phyloP scores from a whole-genome alignment of 1,284 basidiomycete genomes.

The Rhodotorula sp. region DNA sequence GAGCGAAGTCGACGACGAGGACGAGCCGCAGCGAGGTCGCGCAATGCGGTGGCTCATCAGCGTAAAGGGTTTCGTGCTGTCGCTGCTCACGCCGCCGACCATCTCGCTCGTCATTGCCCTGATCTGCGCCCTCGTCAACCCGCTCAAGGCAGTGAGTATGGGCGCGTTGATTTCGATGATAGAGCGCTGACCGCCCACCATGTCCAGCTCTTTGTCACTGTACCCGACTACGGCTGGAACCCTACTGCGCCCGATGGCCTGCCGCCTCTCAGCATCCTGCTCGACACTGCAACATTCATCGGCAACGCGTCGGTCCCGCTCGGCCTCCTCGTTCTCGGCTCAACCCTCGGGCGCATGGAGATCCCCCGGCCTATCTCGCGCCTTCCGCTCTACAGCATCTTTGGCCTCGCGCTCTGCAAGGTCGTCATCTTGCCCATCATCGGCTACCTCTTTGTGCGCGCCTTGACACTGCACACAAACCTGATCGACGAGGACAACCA shows the following conservation, averaged over 20 bases:
- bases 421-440: constrained; percentile 69
- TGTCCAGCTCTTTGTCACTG: constrained; percentile 8
- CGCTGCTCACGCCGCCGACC: constrained; percentile 56
- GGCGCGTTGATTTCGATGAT: too few relatives aligned
- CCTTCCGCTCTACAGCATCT: constrained; percentile 68
- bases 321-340: constrained; percentile 71
- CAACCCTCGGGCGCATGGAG: constrained; percentile 58
- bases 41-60: not conserved
- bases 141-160: constrained; percentile 48
- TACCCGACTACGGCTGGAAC: constrained; percentile 46
- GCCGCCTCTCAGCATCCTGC: constrained; percentile 65
- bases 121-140: constrained; percentile 63
- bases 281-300: constrained; percentile 68
- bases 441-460: constrained; percentile 65
- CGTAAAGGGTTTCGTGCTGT: constrained; percentile 6
- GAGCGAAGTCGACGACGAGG: not conserved
- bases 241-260: constrained; percentile 70
- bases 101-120: constrained; percentile 66
- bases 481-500: constrained; percentile 62
- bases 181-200: too few relatives aligned
- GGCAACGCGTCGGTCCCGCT: constrained; percentile 70
- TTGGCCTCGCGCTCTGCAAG: constrained; percentile 62
- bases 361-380: constrained; percentile 39
- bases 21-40: not conserved
- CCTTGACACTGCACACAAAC: constrained; percentile 53